Evolutionary conservation across 2,329 filamentous ascomycete species (phyloP).

Genomic region (Beauveria sp.): DNA sequence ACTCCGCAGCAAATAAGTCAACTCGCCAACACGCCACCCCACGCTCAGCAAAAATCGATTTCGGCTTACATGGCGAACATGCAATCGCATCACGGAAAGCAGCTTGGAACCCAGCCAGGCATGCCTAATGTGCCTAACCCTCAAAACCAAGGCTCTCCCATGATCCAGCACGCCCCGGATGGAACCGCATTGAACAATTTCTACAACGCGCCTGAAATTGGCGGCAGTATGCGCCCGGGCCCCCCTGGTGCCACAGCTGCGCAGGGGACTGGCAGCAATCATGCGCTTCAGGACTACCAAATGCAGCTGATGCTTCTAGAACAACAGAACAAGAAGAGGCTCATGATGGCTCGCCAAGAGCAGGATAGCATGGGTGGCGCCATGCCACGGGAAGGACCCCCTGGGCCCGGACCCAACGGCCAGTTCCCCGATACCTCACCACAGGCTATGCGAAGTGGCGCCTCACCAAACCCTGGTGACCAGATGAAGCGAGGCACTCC

Average conservation of each 20-base stretch:
- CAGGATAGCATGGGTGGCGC: conserved; percentile 52
- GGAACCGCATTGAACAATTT: conserved; percentile 47
- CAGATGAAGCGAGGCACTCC: conserved; percentile 74
- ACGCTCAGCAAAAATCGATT: conserved; percentile 73
- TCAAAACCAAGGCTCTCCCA: conserved; percentile 70
- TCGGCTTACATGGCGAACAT: conserved; percentile 81
- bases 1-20: conserved; percentile 68
- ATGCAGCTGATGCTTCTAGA: conserved; percentile 84
- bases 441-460: conserved; percentile 58
- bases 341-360: conserved; percentile 76
- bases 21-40: conserved; percentile 46
- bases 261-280: conserved; percentile 52
- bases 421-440: conserved; percentile 66
- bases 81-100: conserved; percentile 70
- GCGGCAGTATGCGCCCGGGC: conserved; percentile 49
- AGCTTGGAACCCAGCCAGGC: conserved; percentile 68
- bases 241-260: conserved; percentile 39
- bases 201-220: conserved; percentile 59
- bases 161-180: conserved; percentile 70
- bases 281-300: conserved; percentile 79
- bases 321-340: conserved; percentile 79
- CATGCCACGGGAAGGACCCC: conserved; percentile 43
- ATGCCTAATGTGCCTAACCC: conserved; percentile 67
- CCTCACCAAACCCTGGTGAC: conserved; percentile 69
- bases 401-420: conserved; percentile 49